Evolutionary conservation across 805 yeast species (phyloP), one percentile per base, ranked within the genome.

Genomic region (Kazachstania africana): DNA sequence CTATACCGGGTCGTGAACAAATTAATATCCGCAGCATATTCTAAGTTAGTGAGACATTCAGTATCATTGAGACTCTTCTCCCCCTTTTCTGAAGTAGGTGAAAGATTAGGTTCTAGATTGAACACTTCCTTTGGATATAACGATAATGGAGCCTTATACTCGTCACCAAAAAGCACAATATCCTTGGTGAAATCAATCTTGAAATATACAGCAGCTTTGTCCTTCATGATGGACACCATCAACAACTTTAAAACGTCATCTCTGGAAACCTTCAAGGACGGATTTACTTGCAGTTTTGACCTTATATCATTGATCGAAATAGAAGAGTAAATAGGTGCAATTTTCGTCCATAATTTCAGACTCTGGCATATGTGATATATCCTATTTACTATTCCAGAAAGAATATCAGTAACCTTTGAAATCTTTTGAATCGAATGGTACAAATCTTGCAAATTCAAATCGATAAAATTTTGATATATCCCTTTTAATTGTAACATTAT

Each of bases 241-340:
- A 53, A 31, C 2, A 51, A 34, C 6, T 48, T 48, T 14, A 53
- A 36, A 12, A 53, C 15, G 8, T 48, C 44, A 21, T 51, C 50
- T 26, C 53, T 39, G 3, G 48, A 36, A 18, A 43, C 27, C 2
- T 19, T 26, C 3, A 31, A 27, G 4, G 12, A 13, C 2, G 29
- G 23, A 26, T 32, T 34, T 8, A 44, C 30, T 21, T 29, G 25
- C 6, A 53, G 39, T 33, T 32, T 32, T 2, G 28, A 19, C 28
- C 43, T 43, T 10, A 51, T 23, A 29, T 53, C 57, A 6, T 28
- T 17, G 6, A 53, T 37, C 6, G 55, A 45, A 9, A 51, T 46
- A 33, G 55, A 44, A 10, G 50, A 41, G 31, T 50, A 51, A 8
- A 43, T 36, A 6, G 47, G 48, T 6, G 55, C 55, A 18, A 53